These are phyloP conservation scores for Boletus rex-veris DNA, from an alignment of 768 basidiomycete genomes.

Conservation along the genomic window DNA sequence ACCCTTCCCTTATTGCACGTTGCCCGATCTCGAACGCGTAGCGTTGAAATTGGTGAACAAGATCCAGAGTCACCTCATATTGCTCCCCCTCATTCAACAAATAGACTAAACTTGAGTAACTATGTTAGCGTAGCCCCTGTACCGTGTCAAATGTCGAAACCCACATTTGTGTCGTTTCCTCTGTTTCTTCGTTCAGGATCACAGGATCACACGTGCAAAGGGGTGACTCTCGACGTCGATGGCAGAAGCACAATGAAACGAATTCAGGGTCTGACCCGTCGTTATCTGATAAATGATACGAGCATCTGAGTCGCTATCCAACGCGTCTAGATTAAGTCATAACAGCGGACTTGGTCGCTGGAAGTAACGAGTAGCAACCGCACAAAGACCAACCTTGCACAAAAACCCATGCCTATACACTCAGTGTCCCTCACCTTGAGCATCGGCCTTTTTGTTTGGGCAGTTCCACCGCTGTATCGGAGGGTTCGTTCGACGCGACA, in stretches of 20 bases:
- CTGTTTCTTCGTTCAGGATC: constrained; percentile 1
- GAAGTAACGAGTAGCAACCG: too few species aligned
- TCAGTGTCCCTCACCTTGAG: constrained; percentile 4
- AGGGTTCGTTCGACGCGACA: constrained; percentile 9
- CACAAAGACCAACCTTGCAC: too few species aligned
- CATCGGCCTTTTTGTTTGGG: neutral
- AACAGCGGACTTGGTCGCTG: constrained; percentile 7
- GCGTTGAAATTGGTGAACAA: neutral
- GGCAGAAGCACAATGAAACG: constrained; percentile 7
- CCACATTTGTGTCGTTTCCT: constrained; percentile 1
- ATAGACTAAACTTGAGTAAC: constrained; percentile 3
- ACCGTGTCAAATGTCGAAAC: neutral
- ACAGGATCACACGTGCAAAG: constrained; percentile 12
- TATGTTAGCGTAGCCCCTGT: neutral
- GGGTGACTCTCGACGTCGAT: constrained; percentile 11
- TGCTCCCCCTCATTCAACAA: neutral
- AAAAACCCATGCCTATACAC: neutral
- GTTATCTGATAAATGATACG: constrained; percentile 8
- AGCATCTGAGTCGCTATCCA: neutral
- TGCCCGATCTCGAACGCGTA: too few species aligned
- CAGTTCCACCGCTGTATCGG: neutral
- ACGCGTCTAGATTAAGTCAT: constrained; percentile 2
- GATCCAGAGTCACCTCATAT: constrained; percentile 4
- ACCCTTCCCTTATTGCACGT: too few species aligned
- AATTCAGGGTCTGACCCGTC: neutral